Evolutionary conservation across 2,329 filamentous ascomycete species (phyloP).

Genomic region (Torrubiella hemipterigena): DNA sequence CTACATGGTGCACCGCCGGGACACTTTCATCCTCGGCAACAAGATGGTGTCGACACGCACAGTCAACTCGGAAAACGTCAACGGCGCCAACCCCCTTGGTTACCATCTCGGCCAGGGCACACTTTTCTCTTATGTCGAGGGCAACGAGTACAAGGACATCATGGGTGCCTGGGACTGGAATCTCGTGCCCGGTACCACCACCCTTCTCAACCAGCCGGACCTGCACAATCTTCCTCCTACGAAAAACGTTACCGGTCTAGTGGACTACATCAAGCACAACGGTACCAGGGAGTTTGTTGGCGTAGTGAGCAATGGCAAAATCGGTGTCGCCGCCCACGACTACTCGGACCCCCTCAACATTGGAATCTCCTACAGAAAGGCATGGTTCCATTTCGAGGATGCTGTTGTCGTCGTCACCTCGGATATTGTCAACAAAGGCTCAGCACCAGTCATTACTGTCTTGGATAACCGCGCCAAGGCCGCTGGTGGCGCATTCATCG

Average conservation of each 20-base stretch:
- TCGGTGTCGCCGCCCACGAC: conserved; percentile 10
- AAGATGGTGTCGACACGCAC: conserved; percentile 12
- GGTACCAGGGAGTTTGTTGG: no score
- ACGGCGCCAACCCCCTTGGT: conserved; percentile 11
- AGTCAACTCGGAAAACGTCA: conserved; percentile 11
- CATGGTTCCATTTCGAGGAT: conserved; percentile 12
- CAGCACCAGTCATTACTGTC: conserved; percentile 9
- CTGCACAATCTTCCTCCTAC: conserved; percentile 2
- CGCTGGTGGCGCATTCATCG: conserved; percentile 6
- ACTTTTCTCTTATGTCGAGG: conserved; percentile 12
- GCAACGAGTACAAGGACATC: conserved; percentile 13
- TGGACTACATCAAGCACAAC: no score
- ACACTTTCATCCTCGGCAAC: conserved; percentile 8
- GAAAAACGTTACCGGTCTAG: conserved; percentile 7
- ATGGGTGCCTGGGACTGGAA: conserved; percentile 13
- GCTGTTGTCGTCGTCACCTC: conserved; percentile 10
- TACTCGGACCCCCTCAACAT: conserved; percentile 10
- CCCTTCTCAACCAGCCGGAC: conserved; percentile 8
- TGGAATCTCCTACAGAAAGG: conserved; percentile 11
- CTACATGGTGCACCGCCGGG: conserved; percentile 12
- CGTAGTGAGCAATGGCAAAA: conserved; percentile 11
- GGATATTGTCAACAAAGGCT: conserved; percentile 6
- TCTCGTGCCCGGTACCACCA: conserved; percentile 12
- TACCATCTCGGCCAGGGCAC: conserved; percentile 14
- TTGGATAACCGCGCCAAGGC: conserved; percentile 11